These are phyloP conservation scores for Polyplosphaeria fusca DNA, from an alignment of 495 filamentous ascomycete genomes.

Conservation along the genomic window DNA sequence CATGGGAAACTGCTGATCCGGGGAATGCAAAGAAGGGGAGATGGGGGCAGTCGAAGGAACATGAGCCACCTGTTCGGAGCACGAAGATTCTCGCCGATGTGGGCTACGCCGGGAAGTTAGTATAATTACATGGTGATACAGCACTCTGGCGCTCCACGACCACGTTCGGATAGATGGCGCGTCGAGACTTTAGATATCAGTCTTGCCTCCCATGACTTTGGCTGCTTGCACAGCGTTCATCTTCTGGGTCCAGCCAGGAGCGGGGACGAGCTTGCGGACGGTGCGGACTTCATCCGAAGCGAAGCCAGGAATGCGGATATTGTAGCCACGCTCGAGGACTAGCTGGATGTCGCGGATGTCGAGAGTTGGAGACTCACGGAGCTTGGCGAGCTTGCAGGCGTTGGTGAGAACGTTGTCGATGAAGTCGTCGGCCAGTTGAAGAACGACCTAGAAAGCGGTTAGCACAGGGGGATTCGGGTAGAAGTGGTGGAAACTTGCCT, in stretches of 20 bases:
- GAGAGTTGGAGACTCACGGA: constrained; percentile 79
- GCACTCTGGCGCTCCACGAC: too few species aligned
- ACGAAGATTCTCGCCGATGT: too few species aligned
- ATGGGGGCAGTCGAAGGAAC: too few species aligned
- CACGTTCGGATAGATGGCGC: too few species aligned
- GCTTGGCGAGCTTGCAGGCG: constrained; percentile 88
- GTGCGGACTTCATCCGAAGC: constrained; percentile 90
- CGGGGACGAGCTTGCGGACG: constrained; percentile 85
- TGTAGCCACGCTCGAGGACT: constrained; percentile 93
- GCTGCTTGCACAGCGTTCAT: constrained; percentile 93
- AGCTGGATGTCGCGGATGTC: constrained; percentile 94
- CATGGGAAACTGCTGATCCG: too few species aligned
- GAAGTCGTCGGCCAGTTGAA: constrained; percentile 89
- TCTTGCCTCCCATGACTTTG: constrained; percentile 55
- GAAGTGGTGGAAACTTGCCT: constrained; percentile 55
- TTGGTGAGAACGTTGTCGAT: constrained; percentile 83
- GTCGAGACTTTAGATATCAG: constrained; percentile 37
- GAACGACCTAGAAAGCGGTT: constrained; percentile 60
- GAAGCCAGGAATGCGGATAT: constrained; percentile 95
- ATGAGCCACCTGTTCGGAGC: too few species aligned
- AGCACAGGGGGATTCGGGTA: constrained; percentile 4
- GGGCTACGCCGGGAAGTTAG: too few species aligned
- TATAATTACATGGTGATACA: too few species aligned
- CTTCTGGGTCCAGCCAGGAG: constrained; percentile 85
- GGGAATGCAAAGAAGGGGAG: too few species aligned